Evolutionary conservation across 2,329 filamentous ascomycete genomes (phyloP).

Genomic region (Verticillium tricorpus): DNA sequence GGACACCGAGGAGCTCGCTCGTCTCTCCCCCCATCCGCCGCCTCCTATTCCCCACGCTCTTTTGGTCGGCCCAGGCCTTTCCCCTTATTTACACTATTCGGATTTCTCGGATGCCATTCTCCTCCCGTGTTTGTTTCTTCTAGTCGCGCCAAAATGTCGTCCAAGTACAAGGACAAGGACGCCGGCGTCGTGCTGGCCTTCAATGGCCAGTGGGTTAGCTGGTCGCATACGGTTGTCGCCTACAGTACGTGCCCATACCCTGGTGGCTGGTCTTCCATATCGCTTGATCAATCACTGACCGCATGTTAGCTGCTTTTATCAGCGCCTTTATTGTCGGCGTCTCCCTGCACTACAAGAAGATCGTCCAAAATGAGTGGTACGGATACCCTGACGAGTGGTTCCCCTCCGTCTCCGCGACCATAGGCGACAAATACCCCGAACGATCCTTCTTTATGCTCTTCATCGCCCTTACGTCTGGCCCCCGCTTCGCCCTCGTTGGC

Average conservation of each 20-base stretch:
- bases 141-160: conserved; percentile 28
- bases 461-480: conserved; percentile 92
- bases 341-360: conserved; percentile 88
- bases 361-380: conserved; percentile 95
- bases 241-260: conserved; percentile 58
- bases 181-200: conserved; percentile 58
- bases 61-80: conserved; percentile 5
- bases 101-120: conserved; percentile 24
- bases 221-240: conserved; percentile 76
- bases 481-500: conserved; percentile 84
- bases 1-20: conserved; percentile 1
- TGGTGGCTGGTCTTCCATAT: conserved; percentile 7
- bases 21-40: neutral
- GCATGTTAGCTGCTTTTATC: conserved; percentile 68
- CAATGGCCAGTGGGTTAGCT: conserved; percentile 87
- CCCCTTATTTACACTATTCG: conserved; percentile 11
- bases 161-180: conserved; percentile 62
- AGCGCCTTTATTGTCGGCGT: conserved; percentile 80
- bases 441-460: conserved; percentile 96
- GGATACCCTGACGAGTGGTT: conserved; percentile 96
- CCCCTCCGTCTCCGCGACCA: conserved; percentile 91
- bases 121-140: conserved; percentile 6
- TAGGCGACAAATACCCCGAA: conserved; percentile 95
- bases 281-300: neutral
- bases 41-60: conserved; percentile 1